These are phyloP conservation scores for Curvularia sp. DNA, from an alignment of 2,329 filamentous ascomycete species.

Conservation along the genomic window DNA sequence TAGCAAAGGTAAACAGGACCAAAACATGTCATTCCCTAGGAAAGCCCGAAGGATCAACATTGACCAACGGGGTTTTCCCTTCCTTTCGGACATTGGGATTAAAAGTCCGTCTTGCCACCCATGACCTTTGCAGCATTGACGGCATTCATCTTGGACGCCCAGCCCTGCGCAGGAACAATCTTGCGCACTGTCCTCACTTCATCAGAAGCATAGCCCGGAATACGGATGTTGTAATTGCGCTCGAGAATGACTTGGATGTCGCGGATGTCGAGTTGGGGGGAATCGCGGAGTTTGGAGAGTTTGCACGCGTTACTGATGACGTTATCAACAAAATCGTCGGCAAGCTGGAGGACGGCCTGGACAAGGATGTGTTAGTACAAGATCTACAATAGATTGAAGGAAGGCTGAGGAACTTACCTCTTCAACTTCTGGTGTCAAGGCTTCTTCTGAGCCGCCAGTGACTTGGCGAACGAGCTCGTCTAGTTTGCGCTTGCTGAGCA, in stretches of 20 bases:
- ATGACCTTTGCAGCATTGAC: slow-evolving; percentile 89
- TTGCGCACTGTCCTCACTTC: slow-evolving; percentile 94
- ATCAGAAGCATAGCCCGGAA: slow-evolving; percentile 93
- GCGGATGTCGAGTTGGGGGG: slow-evolving; percentile 82
- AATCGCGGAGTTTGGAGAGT: slow-evolving; percentile 90
- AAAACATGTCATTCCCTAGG: neutral
- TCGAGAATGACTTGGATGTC: slow-evolving; percentile 64
- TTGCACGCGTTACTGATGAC: slow-evolving; percentile 87
- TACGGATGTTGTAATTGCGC: slow-evolving; percentile 76
- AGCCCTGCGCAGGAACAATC: slow-evolving; percentile 83
- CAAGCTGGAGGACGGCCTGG: slow-evolving; percentile 84
- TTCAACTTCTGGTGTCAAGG: slow-evolving; percentile 90
- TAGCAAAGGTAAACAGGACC: neutral
- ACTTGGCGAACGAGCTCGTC: slow-evolving; percentile 95
- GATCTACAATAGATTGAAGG: neutral
- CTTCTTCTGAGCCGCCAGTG: slow-evolving; percentile 80
- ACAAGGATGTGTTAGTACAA: neutral
- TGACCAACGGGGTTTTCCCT: neutral
- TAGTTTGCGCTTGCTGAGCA: slow-evolving; percentile 97
- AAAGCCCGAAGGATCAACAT: neutral
- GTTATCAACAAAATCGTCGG: slow-evolving; percentile 93
- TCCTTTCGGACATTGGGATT: neutral
- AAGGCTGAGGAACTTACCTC: slow-evolving; percentile 67
- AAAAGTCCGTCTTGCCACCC: slow-evolving; percentile 55
- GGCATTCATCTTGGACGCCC: slow-evolving; percentile 97